A percentile compares a stretch with the other conserved stretches of the same genome.
Conservation (phyloP, 2,329 filamentous ascomycete genomes). For the Claviceps quebecensis region DNA sequence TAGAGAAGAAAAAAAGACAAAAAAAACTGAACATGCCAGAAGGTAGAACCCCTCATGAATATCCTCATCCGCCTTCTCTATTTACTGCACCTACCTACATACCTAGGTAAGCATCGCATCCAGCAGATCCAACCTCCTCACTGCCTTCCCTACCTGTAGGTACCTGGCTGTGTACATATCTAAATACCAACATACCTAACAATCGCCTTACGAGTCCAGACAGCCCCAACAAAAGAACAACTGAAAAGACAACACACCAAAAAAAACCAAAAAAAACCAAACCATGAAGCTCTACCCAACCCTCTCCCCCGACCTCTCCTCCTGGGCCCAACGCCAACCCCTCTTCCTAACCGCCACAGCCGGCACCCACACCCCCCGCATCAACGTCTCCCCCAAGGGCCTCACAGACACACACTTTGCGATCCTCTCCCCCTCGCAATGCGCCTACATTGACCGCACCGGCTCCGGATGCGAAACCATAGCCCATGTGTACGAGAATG, state of each 20-base stretch:
- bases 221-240: neutral
- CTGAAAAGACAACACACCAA: neutral
- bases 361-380: constrained; percentile 50
- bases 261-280: neutral
- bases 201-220: neutral
- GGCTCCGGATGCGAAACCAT: constrained; percentile 68
- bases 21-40: too few relatives aligned
- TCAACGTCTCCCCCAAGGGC: constrained; percentile 69
- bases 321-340: constrained; percentile 53
- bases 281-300: constrained; percentile 46
- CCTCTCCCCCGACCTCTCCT: constrained; percentile 39
- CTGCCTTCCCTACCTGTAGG: too few relatives aligned
- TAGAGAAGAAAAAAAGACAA: too few relatives aligned
- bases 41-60: too few relatives aligned
- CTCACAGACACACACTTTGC: constrained; percentile 47
- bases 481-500: constrained; percentile 63
- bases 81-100: too few relatives aligned
- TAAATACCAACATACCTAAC: too few relatives aligned
- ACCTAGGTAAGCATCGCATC: too few relatives aligned
- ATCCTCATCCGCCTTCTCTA: too few relatives aligned
- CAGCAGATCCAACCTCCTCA: too few relatives aligned
- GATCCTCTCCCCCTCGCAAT: constrained; percentile 42
- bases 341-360: constrained; percentile 67
- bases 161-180: too few relatives aligned
- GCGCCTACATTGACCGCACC: constrained; percentile 59